Percentiles rank a stretch among this genome's conserved stretches.
Evolutionary conservation across 306 rosid genomes (phyloP).

Genomic region (Alnus rubra): DNA sequence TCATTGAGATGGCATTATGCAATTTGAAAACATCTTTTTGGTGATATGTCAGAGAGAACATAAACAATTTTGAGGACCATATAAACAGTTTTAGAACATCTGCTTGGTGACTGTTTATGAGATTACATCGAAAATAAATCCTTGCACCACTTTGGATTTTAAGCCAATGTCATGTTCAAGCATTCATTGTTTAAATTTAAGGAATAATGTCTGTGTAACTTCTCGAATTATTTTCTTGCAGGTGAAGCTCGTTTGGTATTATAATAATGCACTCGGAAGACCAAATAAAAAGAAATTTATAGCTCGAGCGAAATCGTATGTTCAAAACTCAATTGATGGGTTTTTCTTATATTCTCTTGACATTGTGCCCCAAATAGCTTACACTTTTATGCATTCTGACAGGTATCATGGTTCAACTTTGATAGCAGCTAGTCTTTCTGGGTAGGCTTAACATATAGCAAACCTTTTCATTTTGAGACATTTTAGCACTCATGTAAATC

Average conservation of each 20-base stretch:
- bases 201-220: slow-evolving; percentile 2
- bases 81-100: background rate
- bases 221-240: slow-evolving; percentile 39
- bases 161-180: slow-evolving; percentile 16
- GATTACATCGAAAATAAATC: background rate
- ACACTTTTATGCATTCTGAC: slow-evolving; percentile 26
- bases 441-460: slow-evolving; percentile 46
- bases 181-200: background rate
- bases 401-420: slow-evolving; percentile 97
- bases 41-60: background rate
- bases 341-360: slow-evolving; percentile 29
- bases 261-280: slow-evolving; percentile 92
- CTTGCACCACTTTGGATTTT: slow-evolving; percentile 3
- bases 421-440: slow-evolving; percentile 91
- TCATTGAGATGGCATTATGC: background rate
- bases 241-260: slow-evolving; percentile 98
- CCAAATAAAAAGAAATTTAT: slow-evolving; percentile 91
- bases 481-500: background rate
- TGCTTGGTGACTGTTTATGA: background rate
- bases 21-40: background rate
- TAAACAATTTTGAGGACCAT: background rate
- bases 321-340: slow-evolving; percentile 31
- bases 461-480: background rate
- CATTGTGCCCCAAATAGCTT: slow-evolving; percentile 25
- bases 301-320: slow-evolving; percentile 83